phyloP scores from a whole-genome alignment of 2,329 filamentous ascomycete genomes.

The Aspergillus ochraceoroseus region DNA sequence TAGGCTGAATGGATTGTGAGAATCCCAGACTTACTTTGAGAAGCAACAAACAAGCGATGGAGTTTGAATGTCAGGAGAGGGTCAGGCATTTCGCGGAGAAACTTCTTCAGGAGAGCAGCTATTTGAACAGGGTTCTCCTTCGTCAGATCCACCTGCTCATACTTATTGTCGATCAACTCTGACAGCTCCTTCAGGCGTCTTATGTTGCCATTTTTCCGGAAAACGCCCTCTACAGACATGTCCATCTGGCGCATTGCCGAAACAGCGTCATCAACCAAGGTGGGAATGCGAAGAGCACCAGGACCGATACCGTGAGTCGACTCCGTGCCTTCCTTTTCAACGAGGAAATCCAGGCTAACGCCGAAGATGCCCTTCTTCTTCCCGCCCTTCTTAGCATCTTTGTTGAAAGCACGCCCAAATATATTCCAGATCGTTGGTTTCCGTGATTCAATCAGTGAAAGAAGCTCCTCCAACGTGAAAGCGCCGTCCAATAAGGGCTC shows the following conservation, averaged over 20 bases:
- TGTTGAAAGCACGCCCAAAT: constrained; percentile 92
- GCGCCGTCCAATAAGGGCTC: constrained; percentile 83
- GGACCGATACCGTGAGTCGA: constrained; percentile 97
- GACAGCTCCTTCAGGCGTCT: constrained; percentile 83
- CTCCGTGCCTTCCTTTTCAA: constrained; percentile 90
- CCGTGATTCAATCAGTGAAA: constrained; percentile 86
- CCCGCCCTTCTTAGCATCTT: constrained; percentile 61
- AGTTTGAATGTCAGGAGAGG: constrained; percentile 93
- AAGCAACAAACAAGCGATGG: constrained; percentile 81
- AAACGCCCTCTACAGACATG: constrained; percentile 95
- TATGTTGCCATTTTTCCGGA: constrained; percentile 98
- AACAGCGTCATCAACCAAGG: constrained; percentile 91
- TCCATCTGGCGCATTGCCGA: constrained; percentile 98
- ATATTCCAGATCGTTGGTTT: constrained; percentile 98
- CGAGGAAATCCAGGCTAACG: constrained; percentile 77
- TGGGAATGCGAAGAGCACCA: constrained; percentile 81
- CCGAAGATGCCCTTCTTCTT: constrained; percentile 96
- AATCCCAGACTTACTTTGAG: constrained; percentile 60
- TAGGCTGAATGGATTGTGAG: neutral
- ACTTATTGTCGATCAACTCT: constrained; percentile 79
- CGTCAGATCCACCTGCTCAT: constrained; percentile 77
- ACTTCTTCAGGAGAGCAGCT: constrained; percentile 89
- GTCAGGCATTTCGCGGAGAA: constrained; percentile 88
- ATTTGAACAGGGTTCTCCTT: constrained; percentile 90
- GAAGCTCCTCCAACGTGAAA: constrained; percentile 88